Evolutionary conservation across 73 alveolate species (phyloP).

Genomic region (Diophrys appendiculata): DNA sequence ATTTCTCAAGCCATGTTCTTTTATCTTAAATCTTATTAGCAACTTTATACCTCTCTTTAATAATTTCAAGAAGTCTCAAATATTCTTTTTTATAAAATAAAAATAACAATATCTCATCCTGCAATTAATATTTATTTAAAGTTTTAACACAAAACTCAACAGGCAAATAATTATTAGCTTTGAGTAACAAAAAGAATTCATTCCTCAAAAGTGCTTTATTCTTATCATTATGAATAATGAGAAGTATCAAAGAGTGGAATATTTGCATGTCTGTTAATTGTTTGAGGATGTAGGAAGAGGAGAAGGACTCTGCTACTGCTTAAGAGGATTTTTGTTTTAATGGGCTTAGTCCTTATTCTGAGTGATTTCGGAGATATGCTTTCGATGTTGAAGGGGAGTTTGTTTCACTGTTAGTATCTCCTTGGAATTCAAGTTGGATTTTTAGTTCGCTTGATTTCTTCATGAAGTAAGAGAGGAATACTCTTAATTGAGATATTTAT

Average conservation of each 20-base stretch:
- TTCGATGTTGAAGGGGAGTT: no score
- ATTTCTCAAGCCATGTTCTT: slow-evolving; percentile 11
- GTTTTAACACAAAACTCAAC: slow-evolving; percentile 25
- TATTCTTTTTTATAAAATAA: slow-evolving; percentile 37
- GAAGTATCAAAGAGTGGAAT: slow-evolving; percentile 47
- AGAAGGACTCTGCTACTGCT: not conserved
- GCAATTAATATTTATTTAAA: slow-evolving; percentile 21
- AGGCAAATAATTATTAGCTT: slow-evolving; percentile 40
- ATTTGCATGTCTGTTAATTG: slow-evolving; percentile 33
- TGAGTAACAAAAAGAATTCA: slow-evolving; percentile 33
- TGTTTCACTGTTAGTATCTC: no score
- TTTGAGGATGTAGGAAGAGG: no score
- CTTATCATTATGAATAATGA: slow-evolving; percentile 21
- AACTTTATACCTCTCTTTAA: slow-evolving; percentile 15
- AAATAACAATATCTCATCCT: slow-evolving; percentile 37
- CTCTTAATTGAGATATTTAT: no score
- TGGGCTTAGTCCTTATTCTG: not conserved
- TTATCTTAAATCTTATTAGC: slow-evolving; percentile 9
- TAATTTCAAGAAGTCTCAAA: slow-evolving; percentile 10
- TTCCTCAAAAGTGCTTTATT: slow-evolving; percentile 22
- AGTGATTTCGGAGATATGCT: no score
- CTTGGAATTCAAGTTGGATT: no score
- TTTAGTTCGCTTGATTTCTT: not conserved
- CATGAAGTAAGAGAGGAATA: not conserved
- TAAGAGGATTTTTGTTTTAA: not conserved